Evolutionary conservation across 2,329 filamentous ascomycete species (phyloP), one percentile per base, ranked within the genome.

Genomic region (Apiospora aurea): DNA sequence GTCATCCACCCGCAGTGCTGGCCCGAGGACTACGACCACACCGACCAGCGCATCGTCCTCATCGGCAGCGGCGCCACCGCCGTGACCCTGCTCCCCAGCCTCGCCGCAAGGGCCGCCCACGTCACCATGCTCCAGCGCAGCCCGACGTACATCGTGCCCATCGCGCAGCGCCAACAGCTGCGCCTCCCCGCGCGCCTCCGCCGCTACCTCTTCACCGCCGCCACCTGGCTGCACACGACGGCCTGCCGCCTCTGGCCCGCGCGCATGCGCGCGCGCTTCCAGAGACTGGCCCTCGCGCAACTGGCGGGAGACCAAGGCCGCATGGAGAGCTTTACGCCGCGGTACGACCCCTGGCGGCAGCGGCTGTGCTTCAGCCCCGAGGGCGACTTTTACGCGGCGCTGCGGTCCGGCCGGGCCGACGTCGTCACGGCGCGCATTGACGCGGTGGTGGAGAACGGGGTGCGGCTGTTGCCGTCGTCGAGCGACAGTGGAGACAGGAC

Each of bases 101-200:
- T 97, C 67, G 89, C 90, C 0, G 83, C 92, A 61, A 88, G 87
- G 51, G 93, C 92, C 4, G 82, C 82, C 7, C 87, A 88, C 16
- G 90, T 94, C 38, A 96, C 93, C 1, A 94, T 96, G 89, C 86
- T 97, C 2, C 94, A 97, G 82, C 90, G 94, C 71, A 94, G 91
- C 66, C 94, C 94, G 0, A 88, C 87, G 0, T 95, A 94, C 77
- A 86, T 95, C 34, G 34, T 38, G 34, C 34, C 34, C 34, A 38
- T 18, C 44, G 2, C 44, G 6, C 44, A 18, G 16, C 16, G 14
- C 44, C 21, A 18, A 7, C 21, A 21, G 47, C 21, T 49, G 1
- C 47, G 18, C 1, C 44, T 18, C 1, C 14, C 44, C 14, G 14
- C 44, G 6, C 3, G 2, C 21, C 18, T 34, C 11, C 24, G 18